Evolutionary conservation across 139 green algal species (phyloP).

Genomic region (Haematococcus sp.): DNA sequence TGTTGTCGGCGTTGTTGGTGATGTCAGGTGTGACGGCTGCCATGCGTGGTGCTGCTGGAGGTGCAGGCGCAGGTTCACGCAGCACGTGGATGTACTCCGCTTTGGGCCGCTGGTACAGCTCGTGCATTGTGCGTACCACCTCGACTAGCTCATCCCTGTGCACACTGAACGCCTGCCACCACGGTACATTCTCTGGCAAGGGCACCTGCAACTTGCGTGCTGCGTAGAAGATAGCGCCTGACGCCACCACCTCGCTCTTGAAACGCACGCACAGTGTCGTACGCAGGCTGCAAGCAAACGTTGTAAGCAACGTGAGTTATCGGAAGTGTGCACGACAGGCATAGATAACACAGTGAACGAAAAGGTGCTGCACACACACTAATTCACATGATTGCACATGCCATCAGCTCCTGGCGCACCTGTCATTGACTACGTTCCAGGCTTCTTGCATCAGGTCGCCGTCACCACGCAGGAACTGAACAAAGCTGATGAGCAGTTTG

Average conservation of each 20-base stretch:
- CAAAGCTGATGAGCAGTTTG: constrained; percentile 85
- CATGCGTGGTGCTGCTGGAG: background rate
- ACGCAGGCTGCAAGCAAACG: constrained; percentile 64
- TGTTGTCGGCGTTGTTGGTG: too few species aligned
- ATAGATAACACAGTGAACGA: too few species aligned
- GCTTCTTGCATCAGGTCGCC: constrained; percentile 57
- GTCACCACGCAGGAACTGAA: constrained; percentile 48
- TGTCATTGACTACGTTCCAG: constrained; percentile 92
- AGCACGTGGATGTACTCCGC: constrained; percentile 43
- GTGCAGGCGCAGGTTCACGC: background rate
- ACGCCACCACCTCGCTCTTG: constrained; percentile 79
- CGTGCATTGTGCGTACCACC: constrained; percentile 50
- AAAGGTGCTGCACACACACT: too few species aligned
- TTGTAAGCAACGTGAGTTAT: too few species aligned
- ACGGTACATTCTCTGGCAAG: constrained; percentile 73
- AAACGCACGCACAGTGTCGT: constrained; percentile 88
- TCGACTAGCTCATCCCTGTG: constrained; percentile 55
- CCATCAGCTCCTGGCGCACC: constrained; percentile 30
- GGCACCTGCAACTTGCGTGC: constrained; percentile 62
- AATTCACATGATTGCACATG: too few species aligned
- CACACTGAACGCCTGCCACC: constrained; percentile 79
- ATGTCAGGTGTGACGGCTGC: too few species aligned
- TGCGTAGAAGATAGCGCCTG: constrained; percentile 83
- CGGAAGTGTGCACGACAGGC: too few species aligned
- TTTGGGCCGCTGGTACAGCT: constrained; percentile 58